A percentile compares a stretch with the other conserved stretches of the same genome.
phyloP scores from a whole-genome alignment of 345 rosid genomes.

The Populus deltoides region DNA sequence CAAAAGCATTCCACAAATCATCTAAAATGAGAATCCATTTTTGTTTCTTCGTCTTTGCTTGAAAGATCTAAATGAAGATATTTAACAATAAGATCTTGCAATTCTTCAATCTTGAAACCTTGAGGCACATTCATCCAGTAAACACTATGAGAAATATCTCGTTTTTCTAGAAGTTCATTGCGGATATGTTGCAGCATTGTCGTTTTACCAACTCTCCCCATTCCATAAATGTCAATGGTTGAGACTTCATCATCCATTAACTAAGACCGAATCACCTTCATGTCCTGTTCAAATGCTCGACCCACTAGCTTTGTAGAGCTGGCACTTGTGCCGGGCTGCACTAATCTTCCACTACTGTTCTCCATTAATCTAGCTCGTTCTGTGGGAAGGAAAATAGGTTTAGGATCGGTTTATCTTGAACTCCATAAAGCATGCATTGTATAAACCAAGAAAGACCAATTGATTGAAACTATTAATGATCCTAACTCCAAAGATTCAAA shows the following conservation, averaged over 20 bases:
- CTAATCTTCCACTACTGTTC: too few relatives aligned
- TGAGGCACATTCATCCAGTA: neutral
- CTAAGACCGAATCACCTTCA: neutral
- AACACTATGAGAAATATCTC: neutral
- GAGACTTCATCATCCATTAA: neutral
- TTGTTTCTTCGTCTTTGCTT: too few relatives aligned
- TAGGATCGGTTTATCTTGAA: too few relatives aligned
- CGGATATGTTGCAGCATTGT: neutral
- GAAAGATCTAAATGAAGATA: neutral
- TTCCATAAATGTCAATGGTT: slow-evolving; percentile 1
- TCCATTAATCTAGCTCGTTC: too few relatives aligned
- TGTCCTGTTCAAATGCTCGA: neutral
- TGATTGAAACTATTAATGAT: too few relatives aligned
- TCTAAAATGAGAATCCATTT: too few relatives aligned
- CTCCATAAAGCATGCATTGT: too few relatives aligned
- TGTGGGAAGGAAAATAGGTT: too few relatives aligned
- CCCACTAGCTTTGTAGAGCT: neutral
- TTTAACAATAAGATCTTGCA: neutral
- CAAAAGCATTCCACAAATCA: neutral
- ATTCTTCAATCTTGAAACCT: neutral
- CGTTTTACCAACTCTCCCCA: slow-evolving; percentile 11
- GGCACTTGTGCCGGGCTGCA: too few relatives aligned
- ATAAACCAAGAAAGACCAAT: too few relatives aligned
- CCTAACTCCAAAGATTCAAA: too few relatives aligned
- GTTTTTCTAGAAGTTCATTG: neutral